Evolutionary conservation across 495 filamentous ascomycete genomes (phyloP).

Genomic region (Talaromyces stipitatus): DNA sequence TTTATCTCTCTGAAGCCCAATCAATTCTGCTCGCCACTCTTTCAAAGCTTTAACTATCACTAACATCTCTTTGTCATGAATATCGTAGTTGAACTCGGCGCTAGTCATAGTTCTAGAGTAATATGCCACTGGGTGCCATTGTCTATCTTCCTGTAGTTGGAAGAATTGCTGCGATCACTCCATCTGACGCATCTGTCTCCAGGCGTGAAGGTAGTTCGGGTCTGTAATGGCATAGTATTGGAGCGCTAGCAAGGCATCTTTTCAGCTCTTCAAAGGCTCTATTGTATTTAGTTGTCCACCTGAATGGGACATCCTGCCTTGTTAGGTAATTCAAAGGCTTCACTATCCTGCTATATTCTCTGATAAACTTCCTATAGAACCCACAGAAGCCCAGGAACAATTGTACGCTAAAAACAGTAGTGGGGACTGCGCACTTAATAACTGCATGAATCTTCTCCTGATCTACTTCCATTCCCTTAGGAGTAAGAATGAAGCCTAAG

Average conservation of each 20-base stretch:
- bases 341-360: constrained; percentile 13
- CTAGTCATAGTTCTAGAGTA: constrained; percentile 16
- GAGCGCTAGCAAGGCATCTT: neutral
- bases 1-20: constrained; percentile 2
- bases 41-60: constrained; percentile 16
- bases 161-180: constrained; percentile 8
- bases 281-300: constrained; percentile 52
- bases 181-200: constrained; percentile 13
- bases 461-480: constrained; percentile 14
- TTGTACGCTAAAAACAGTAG: constrained; percentile 11
- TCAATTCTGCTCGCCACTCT: constrained; percentile 17
- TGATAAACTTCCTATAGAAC: constrained; percentile 24
- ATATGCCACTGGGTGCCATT: constrained; percentile 13
- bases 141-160: neutral
- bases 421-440: constrained; percentile 10
- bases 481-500: constrained; percentile 16
- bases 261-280: constrained; percentile 43
- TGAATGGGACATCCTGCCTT: constrained; percentile 11
- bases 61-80: constrained; percentile 21
- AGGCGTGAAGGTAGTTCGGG: neutral
- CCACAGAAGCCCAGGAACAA: too few relatives aligned
- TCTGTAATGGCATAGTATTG: neutral
- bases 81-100: constrained; percentile 21
- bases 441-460: constrained; percentile 14
- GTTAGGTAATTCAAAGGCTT: constrained; percentile 6